Base-by-base conservation (phyloP, 1,139 yeast genomes). In the Pichia sp. region DNA sequence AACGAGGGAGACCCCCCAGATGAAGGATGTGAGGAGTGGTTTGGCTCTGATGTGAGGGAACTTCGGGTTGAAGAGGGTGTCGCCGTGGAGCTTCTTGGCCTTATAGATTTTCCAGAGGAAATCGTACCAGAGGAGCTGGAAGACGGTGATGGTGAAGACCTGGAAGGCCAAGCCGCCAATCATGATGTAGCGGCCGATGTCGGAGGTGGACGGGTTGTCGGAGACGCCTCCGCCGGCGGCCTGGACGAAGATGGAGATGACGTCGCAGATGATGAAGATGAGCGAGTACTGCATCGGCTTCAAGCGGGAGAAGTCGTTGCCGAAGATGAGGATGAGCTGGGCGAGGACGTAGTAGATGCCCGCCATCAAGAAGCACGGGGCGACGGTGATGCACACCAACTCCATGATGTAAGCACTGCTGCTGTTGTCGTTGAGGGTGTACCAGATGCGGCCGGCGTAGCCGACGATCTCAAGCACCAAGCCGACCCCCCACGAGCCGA, bases 331-430 rank as follows among this genome's bases (percentile, higher is more conserved):
- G 47, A 87, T 81, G 59, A 87, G 63, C 68, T 88, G 90, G 5
- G 90, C 95, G 63, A 90, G 76, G 52, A 85, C 72, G 64, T 81
- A 87, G 70, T 90, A 90, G 8, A 90, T 76, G 5, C 96, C 97
- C 4, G 87, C 97, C 90, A 89, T 87, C 53, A 88, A 76, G 68
- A 92, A 90, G 6, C 93, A 93, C 0, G 97, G 97, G 0, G 90
- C 93, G 52, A 90, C 72, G 0, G 96, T 89, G 58, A 90, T 73
- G 56, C 86, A 74, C 52, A 85, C 79, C 60, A 84, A 80, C 69
- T 90, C 96, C 59, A 84, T 70, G 53, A 88, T 69, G 67, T 76
- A 90, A 50, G 73, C 73, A 56, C 77, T 68, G 52, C 72, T 59
- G 49, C 71, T 67, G n/a, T 58, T 46, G 58, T 79, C 70, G 57